Base-by-base conservation (phyloP, 129 eudicot genomes). In the Smallanthus sonchifolius region DNA sequence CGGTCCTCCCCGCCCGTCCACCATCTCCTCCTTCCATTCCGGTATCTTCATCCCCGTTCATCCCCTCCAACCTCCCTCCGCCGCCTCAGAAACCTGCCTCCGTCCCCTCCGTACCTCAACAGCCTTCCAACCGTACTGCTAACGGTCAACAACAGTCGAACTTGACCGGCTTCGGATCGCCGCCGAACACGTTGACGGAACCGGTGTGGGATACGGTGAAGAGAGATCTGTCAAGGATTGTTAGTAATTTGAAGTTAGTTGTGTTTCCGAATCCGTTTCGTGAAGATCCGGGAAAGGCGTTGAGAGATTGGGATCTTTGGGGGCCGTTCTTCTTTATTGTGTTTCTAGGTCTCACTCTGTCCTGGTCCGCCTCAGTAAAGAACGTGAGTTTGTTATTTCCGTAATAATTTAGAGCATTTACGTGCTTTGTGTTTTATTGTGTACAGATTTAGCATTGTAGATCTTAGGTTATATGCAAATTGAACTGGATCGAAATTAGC, bases 231-330 rank as follows among this genome's bases (percentile, higher is more conserved):
- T 81, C 91, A 17, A 75, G 98, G 82, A 93, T 93, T 51, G 96
- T 93, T 1, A 93, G 93, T 70, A 93, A 93, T 80, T 71, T 93
- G 91, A 93, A 93, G 85, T 75, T 93, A 15, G 98, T 93, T 5
- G 97, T 93, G 15, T 90, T 93, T 68, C 98, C 98, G 7, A 93
- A 93, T 76, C 98, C 98, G 42, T 90, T 19, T 73, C 73, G 98
- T 57, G 98, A 93, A 56, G 98, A 93, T 85, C 98, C 98, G 2
- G 98, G 98, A 0, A 93, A 93, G 75, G 97, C 98, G 9, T 81
- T 93, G 84, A 68, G 98, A 65, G 98, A 93, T 86, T 93, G 98
- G 98, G 98, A 93, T 85, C 87, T 93, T 0, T 93, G 98, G 98
- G 98, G 98, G 0, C 98, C 98, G 0, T 93, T 93, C 62, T 93